Percentiles rank a stretch among this genome's conserved stretches.
These are phyloP conservation scores for Sisymbrium irio DNA, from an alignment of 345 rosid species.

Conservation along the genomic window DNA sequence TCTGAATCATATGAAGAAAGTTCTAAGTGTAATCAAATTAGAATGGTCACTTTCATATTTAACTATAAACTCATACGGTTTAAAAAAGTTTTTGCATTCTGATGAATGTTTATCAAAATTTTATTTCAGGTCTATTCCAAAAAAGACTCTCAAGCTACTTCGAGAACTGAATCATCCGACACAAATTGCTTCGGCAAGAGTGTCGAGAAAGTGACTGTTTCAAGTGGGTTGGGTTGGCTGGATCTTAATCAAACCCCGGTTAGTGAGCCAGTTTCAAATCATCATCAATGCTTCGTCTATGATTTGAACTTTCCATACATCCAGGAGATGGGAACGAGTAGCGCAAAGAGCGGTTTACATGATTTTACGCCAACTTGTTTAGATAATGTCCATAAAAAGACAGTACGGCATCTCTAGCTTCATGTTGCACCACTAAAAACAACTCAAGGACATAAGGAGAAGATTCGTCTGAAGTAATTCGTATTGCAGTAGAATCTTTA, in stretches of 20 bases:
- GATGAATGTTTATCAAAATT: not conserved
- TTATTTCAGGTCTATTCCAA: not conserved
- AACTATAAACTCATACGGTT: no score
- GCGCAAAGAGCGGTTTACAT: not conserved
- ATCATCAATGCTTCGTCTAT: not conserved
- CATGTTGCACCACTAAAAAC: conserved; percentile 27
- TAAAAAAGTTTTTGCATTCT: not conserved
- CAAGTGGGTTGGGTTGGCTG: not conserved
- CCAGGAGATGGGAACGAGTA: not conserved
- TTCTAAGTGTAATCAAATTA: not conserved
- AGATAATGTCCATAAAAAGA: not conserved
- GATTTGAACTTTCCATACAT: conserved; percentile 2
- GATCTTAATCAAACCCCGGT: conserved; percentile 16
- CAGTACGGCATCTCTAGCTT: conserved; percentile 5
- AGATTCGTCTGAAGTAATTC: conserved; percentile 28
- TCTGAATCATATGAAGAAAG: conserved; percentile 9
- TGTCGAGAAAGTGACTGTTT: not conserved
- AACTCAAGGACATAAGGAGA: not conserved
- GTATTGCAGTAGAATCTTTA: conserved; percentile 59
- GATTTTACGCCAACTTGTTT: no score
- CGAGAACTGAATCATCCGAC: not conserved
- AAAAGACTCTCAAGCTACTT: not conserved
- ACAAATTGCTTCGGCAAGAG: not conserved
- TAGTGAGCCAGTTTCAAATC: not conserved
- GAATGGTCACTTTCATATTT: conserved; percentile 15